Evolutionary conservation across 306 rosid genomes (phyloP).

Genomic region (Quercus aquifolioides): DNA sequence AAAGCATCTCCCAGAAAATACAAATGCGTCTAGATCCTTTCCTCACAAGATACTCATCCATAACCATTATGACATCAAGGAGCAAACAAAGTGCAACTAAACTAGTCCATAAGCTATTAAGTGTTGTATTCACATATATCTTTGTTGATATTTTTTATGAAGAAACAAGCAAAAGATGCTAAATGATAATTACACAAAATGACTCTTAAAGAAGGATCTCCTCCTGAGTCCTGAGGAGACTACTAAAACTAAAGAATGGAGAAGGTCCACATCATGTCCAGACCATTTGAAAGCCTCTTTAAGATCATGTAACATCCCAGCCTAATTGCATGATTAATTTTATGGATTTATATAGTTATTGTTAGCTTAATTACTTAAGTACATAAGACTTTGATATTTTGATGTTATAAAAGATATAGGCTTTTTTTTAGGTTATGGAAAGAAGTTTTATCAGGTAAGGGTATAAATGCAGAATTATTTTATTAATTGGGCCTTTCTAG

Average conservation of each 20-base stretch:
- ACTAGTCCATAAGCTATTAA: neutral
- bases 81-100: neutral
- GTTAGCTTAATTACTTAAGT: no score
- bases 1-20: neutral
- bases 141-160: no score
- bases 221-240: neutral
- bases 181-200: neutral
- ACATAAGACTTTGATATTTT: no score
- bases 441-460: no score
- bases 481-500: no score
- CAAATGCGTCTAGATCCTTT: neutral
- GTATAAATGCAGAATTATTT: no score
- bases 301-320: no score
- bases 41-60: neutral
- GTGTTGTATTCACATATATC: no score
- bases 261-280: neutral
- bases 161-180: neutral
- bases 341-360: no score
- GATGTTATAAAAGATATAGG: no score
- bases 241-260: neutral
- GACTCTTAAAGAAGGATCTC: neutral
- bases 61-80: neutral
- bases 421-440: no score
- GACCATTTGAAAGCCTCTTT: neutral
- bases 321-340: no score